These are phyloP conservation scores for Mrakia blollopis DNA, from an alignment of 768 basidiomycete species.

Conservation along the genomic window DNA sequence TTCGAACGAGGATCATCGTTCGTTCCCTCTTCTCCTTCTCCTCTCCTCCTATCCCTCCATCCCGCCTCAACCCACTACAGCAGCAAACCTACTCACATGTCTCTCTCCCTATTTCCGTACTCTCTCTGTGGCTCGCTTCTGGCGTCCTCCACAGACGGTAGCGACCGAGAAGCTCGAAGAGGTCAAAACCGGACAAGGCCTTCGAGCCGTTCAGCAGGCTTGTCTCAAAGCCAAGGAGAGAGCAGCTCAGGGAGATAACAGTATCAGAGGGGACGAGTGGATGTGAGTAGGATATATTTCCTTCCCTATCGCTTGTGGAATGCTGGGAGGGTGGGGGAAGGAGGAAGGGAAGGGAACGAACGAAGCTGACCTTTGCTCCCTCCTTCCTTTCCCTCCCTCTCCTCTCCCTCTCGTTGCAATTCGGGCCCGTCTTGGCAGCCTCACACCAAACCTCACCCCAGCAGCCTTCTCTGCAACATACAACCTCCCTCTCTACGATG, in stretches of 20 bases:
- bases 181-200: conserved; percentile 17
- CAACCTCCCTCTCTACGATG: conserved; percentile 26
- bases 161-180: conserved; percentile 19
- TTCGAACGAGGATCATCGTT: conserved; percentile 17
- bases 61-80: too few species aligned
- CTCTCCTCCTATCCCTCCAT: too few species aligned
- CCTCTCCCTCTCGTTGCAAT: not conserved
- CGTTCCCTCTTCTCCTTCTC: not conserved
- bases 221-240: not conserved
- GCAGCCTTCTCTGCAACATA: conserved; percentile 26
- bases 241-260: not conserved
- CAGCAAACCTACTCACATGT: not conserved
- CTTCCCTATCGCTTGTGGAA: not conserved
- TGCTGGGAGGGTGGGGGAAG: not conserved
- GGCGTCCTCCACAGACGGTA: not conserved
- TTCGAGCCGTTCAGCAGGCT: conserved; percentile 16
- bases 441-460: conserved; percentile 21
- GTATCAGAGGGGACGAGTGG: conserved; percentile 28
- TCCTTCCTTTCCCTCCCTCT: not conserved
- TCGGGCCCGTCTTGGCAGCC: not conserved
- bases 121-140: not conserved
- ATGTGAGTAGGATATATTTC: conserved; percentile 1
- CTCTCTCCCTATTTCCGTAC: not conserved
- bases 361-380: not conserved
- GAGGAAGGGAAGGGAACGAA: too few species aligned